phyloP scores from a whole-genome alignment of 2,329 filamentous ascomycete genomes.

The Cylindrodendrum hubeiense region DNA sequence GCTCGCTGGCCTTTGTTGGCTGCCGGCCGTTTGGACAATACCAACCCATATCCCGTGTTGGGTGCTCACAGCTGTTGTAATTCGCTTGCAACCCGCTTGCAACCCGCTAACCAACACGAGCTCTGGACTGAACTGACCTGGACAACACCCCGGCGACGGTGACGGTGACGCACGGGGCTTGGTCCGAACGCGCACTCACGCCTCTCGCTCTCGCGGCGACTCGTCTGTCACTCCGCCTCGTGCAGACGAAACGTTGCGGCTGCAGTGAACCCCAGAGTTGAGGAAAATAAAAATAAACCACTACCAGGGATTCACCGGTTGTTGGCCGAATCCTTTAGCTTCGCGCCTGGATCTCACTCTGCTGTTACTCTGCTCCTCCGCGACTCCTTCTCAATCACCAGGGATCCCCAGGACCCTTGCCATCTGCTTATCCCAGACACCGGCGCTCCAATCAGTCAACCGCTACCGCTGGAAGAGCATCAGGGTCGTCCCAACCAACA shows the following conservation, averaged over 20 bases:
- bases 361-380: neutral
- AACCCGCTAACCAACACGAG: conserved; percentile 1
- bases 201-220: neutral
- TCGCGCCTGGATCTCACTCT: neutral
- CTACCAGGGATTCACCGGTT: conserved; percentile 3
- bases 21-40: neutral
- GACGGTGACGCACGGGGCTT: conserved; percentile 41
- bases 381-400: conserved; percentile 15
- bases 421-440: conserved; percentile 37
- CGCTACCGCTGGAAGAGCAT: conserved; percentile 30
- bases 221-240: neutral
- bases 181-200: conserved; percentile 6
- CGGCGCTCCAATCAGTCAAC: conserved; percentile 42
- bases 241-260: neutral
- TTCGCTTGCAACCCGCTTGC: conserved; percentile 10
- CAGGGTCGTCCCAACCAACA: conserved; percentile 36
- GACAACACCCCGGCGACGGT: conserved; percentile 4
- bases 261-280: neutral
- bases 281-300: neutral
- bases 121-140: conserved; percentile 12
- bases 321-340: conserved; percentile 8
- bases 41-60: neutral
- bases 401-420: conserved; percentile 39
- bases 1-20: neutral
- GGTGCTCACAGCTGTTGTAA: neutral